A percentile compares a stretch with the other conserved stretches of the same genome.
Evolutionary conservation across 176 grass and related monocot genomes (phyloP).

Genomic region (Avena eriantha): DNA sequence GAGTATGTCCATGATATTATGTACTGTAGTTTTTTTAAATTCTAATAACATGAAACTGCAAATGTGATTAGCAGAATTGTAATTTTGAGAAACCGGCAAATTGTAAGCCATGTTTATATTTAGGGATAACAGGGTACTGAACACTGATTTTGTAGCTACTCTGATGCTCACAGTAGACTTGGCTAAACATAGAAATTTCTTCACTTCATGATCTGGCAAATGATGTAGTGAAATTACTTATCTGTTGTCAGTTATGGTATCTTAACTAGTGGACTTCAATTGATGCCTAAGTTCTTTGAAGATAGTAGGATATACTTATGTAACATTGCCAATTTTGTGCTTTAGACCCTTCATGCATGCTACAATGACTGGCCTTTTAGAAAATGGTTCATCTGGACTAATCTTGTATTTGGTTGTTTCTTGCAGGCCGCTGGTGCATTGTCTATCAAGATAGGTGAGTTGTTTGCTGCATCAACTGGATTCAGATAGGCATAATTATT

Average conservation of each 20-base stretch:
- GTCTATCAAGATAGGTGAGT: slow-evolving; percentile 93
- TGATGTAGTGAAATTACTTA: background rate
- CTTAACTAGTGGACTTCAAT: background rate
- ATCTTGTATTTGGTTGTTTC: slow-evolving; percentile 54
- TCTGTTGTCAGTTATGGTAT: background rate
- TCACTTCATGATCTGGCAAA: background rate
- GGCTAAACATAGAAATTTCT: background rate
- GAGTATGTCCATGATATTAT: background rate
- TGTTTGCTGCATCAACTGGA: slow-evolving; percentile 29
- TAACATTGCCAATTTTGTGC: background rate
- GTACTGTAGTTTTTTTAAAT: background rate
- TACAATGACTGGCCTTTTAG: background rate
- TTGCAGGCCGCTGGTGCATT: slow-evolving; percentile 97
- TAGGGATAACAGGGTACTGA: background rate
- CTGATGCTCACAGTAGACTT: background rate
- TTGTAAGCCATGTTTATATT: background rate
- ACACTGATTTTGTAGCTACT: background rate
- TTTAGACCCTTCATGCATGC: background rate
- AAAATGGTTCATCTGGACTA: slow-evolving; percentile 36
- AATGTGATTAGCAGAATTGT: background rate
- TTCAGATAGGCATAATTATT: background rate
- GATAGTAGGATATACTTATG: background rate
- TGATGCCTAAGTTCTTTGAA: background rate
- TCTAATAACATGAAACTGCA: background rate
- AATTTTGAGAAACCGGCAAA: background rate